Conservation (phyloP, 768 basidiomycete species). For the Baorangia bicolor region DNA sequence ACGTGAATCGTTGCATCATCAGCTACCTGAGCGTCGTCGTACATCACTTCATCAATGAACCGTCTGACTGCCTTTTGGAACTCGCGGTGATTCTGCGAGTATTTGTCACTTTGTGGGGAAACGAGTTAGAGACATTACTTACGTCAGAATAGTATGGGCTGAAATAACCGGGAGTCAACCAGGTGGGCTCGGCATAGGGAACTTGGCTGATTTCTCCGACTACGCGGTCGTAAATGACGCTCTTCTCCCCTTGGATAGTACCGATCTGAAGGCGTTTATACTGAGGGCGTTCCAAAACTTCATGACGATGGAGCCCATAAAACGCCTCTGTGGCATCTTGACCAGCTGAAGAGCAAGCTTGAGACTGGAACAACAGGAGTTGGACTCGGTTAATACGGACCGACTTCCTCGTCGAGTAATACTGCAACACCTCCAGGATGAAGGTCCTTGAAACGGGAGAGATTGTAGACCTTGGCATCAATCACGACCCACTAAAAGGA, state of each 20-base stretch:
- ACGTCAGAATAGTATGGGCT: slow-evolving; percentile 71
- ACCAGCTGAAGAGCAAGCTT: slow-evolving; percentile 50
- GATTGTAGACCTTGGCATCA: slow-evolving; percentile 81
- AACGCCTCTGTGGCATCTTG: slow-evolving; percentile 87
- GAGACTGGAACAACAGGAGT: neutral
- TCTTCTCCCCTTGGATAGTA: slow-evolving; percentile 60
- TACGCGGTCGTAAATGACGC: slow-evolving; percentile 46
- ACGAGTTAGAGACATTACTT: slow-evolving; percentile 13
- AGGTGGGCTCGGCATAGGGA: slow-evolving; percentile 88
- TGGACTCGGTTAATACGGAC: slow-evolving; percentile 38
- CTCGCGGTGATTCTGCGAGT: slow-evolving; percentile 44
- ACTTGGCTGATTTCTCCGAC: slow-evolving; percentile 67
- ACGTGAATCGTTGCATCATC: slow-evolving; percentile 3
- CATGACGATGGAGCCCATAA: slow-evolving; percentile 84
- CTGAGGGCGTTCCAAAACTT: slow-evolving; percentile 75
- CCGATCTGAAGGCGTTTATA: slow-evolving; percentile 76
- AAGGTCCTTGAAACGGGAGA: slow-evolving; percentile 74
- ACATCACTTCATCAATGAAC: slow-evolving; percentile 69
- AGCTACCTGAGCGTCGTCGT: slow-evolving; percentile 38
- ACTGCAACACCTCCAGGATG: slow-evolving; percentile 85
- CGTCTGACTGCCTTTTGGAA: slow-evolving; percentile 49
- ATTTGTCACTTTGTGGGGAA: slow-evolving; percentile 5
- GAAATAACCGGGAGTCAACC: slow-evolving; percentile 69
- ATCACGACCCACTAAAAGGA: slow-evolving; percentile 71
- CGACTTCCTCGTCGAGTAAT: slow-evolving; percentile 74